These are phyloP conservation scores for Apiospora sp. DNA, from an alignment of 2,329 filamentous ascomycete genomes.

Conservation along the genomic window DNA sequence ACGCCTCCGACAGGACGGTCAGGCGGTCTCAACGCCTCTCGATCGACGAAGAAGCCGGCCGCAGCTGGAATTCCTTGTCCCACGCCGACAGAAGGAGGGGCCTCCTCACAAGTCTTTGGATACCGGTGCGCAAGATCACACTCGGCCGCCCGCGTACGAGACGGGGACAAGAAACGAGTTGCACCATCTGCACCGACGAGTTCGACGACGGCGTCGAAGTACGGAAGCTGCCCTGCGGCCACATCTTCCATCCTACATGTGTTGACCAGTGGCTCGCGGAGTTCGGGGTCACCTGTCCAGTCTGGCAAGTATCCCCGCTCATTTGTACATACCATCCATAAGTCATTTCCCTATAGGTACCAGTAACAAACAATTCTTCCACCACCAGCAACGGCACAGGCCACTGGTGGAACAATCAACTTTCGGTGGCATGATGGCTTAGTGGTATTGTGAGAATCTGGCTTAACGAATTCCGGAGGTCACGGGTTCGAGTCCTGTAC, in stretches of 20 bases:
- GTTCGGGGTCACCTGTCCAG: slow-evolving; percentile 28
- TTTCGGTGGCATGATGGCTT: too few relatives aligned
- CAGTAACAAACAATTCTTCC: too few relatives aligned
- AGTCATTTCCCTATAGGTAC: too few relatives aligned
- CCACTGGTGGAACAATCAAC: too few relatives aligned
- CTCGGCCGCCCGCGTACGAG: background rate
- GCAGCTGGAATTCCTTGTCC: too few relatives aligned
- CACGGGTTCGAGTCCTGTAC: too few relatives aligned
- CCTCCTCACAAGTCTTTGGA: background rate
- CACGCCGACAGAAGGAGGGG: background rate
- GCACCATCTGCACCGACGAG: slow-evolving; percentile 26
- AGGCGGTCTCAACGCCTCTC: background rate
- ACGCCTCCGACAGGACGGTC: too few relatives aligned
- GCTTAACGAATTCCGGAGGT: too few relatives aligned
- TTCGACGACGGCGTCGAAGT: slow-evolving; percentile 16
- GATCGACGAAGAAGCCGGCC: background rate
- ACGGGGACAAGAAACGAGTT: background rate
- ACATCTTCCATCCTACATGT: slow-evolving; percentile 26
- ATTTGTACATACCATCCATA: background rate
- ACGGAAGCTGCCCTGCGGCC: slow-evolving; percentile 26
- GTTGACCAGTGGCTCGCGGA: slow-evolving; percentile 29
- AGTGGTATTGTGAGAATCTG: too few relatives aligned
- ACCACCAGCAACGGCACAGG: too few relatives aligned
- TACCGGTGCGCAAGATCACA: slow-evolving; percentile 19
- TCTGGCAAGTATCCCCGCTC: slow-evolving; percentile 25